Evolutionary conservation across 129 eudicot genomes (phyloP).

Genomic region (Flaveria trinervia): DNA sequence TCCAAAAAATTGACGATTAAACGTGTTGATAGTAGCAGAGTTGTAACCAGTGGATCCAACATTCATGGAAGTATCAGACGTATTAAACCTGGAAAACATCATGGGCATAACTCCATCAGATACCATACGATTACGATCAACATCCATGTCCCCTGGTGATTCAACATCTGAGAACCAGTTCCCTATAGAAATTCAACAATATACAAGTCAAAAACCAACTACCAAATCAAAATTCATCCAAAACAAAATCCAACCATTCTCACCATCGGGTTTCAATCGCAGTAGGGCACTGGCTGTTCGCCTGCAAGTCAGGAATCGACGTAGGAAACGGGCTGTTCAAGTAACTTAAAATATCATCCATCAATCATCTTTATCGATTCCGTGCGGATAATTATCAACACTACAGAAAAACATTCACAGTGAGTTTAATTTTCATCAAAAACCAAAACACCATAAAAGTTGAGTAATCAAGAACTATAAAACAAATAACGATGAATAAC

Average conservation of each 20-base stretch:
- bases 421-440: too few relatives aligned
- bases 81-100: conserved; percentile 18
- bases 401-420: conserved; percentile 11
- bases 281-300: background rate
- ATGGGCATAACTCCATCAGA: background rate
- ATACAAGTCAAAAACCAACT: background rate
- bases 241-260: background rate
- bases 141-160: conserved; percentile 21
- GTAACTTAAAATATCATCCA: background rate
- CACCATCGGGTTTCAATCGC: conserved; percentile 16
- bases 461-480: background rate
- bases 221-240: background rate
- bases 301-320: too few relatives aligned
- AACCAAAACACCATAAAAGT: too few relatives aligned
- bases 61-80: conserved; percentile 22
- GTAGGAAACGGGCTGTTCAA: background rate
- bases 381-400: background rate
- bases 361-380: background rate
- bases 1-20: conserved; percentile 6
- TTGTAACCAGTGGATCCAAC: background rate
- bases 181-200: background rate
- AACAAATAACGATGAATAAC: background rate
- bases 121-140: conserved; percentile 2
- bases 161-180: conserved; percentile 21
- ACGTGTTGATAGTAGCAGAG: too few relatives aligned